Percentiles rank a stretch among this genome's conserved stretches.
Conservation (phyloP, 2,329 filamentous ascomycete species). For the Clarireedia monteithiana region DNA sequence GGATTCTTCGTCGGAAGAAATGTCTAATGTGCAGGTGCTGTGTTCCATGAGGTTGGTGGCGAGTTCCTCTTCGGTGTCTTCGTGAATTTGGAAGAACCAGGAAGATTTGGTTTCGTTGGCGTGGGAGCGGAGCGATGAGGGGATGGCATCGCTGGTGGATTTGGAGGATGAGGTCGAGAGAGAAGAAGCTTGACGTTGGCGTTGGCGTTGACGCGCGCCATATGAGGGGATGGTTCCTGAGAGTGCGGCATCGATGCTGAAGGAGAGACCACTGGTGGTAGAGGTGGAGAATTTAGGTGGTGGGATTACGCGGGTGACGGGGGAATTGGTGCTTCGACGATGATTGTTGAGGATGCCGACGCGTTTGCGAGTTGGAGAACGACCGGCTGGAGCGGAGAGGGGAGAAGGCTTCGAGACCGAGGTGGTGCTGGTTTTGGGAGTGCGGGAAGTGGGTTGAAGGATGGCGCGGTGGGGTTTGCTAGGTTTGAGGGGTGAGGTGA, state of each 20-base stretch:
- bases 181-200: conserved; percentile 25
- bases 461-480: conserved; percentile 29
- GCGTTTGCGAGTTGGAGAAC: conserved; percentile 71
- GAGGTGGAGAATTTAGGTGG: conserved; percentile 46
- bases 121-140: conserved; percentile 33
- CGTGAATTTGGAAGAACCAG: conserved; percentile 93
- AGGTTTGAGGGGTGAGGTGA: conserved; percentile 18
- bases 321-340: conserved; percentile 43
- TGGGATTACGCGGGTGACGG: conserved; percentile 63
- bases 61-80: conserved; percentile 84
- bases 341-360: conserved; percentile 62
- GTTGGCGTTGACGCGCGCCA: conserved; percentile 37
- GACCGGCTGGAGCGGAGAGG: conserved; percentile 64
- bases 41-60: conserved; percentile 92
- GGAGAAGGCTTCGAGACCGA: conserved; percentile 42
- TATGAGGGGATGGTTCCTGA: conserved; percentile 65
- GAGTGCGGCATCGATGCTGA: conserved; percentile 78
- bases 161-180: not conserved
- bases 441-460: conserved; percentile 47
- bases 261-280: conserved; percentile 47
- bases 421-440: conserved; percentile 37
- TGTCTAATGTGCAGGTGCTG: conserved; percentile 77
- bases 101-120: conserved; percentile 47
- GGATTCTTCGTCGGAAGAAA: conserved; percentile 78
- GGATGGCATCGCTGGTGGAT: not conserved